Base-by-base conservation (phyloP, 805 yeast species). In the Lachancea mirantina region DNA sequence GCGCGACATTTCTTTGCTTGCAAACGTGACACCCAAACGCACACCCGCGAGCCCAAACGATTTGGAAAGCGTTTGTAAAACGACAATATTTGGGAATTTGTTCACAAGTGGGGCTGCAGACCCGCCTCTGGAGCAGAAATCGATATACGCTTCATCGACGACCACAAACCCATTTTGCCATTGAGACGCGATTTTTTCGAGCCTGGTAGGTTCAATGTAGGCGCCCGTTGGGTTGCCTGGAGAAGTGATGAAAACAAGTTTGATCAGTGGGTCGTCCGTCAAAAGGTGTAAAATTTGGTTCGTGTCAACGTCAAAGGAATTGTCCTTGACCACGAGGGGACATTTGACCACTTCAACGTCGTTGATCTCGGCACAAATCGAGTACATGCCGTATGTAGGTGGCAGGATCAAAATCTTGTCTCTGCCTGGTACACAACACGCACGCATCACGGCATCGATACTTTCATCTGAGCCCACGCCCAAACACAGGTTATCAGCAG, bases 381-480 rank as follows among this genome's bases (percentile, higher is more conserved):
- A 63, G 66, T 92, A 92, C 98, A 92, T 92, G 5, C 97, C 96
- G 52, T 92, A 92, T 0, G 98, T 92, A 26, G 98, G 97, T 3
- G 97, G 96, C 56, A 95, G 78, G 2, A 76, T 74, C 46, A 92
- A 61, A 51, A 92, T 60, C 55, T 85, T 89, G 39, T 88, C 96
- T 42, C 65, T 68, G 2, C 82, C 83, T 2, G 98, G 98, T 4
- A 59, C 64, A 50, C 96, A 84, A 34, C 81, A 71, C 34, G 94
- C 84, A 47, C 98, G 67, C 41, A 92, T 78, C 35, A 89, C 61
- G 24, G 92, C 72, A 55, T 92, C 98, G 39, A 92, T 87, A 49
- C 92, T 76, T 59, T 92, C 98, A 57, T 92, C 98, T 1, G 96
- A 88, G 1, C 98, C 98, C 8, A 92, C 98, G 26, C 98, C 98